A percentile compares a stretch with the other conserved stretches of the same genome.
Evolutionary conservation across 208 protist genomes (phyloP).

Genomic region (Perkinsela sp.): DNA sequence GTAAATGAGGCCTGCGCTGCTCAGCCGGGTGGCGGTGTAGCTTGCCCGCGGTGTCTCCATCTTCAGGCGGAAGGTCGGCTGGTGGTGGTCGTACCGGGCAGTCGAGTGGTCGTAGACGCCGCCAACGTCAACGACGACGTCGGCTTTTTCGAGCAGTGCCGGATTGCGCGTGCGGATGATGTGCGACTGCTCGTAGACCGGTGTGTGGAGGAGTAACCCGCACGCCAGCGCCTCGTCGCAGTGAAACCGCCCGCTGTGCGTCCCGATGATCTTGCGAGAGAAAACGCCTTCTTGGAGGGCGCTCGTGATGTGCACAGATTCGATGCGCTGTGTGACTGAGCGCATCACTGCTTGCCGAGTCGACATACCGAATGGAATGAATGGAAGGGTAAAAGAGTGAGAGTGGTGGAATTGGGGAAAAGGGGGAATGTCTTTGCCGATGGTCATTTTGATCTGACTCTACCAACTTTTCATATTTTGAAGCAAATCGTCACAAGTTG

Average conservation of each 20-base stretch:
- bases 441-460: too few species aligned
- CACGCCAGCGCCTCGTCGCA: constrained; percentile 78
- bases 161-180: constrained; percentile 58
- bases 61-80: constrained; percentile 60
- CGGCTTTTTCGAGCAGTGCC: constrained; percentile 18
- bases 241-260: constrained; percentile 73
- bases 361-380: too few species aligned
- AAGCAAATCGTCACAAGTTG: too few species aligned
- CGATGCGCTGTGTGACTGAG: background rate
- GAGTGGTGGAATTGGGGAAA: too few species aligned
- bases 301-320: background rate
- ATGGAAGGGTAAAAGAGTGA: too few species aligned
- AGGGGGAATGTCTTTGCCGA: too few species aligned
- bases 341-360: background rate
- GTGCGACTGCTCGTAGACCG: constrained; percentile 14
- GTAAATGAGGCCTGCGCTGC: constrained; percentile 71
- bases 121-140: constrained; percentile 80
- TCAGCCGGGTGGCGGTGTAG: constrained; percentile 45
- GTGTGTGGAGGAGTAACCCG: constrained; percentile 39
- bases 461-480: too few species aligned
- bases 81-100: constrained; percentile 77
- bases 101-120: constrained; percentile 52
- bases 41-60: constrained; percentile 24
- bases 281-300: background rate
- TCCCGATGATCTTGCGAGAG: constrained; percentile 35